Conservation (phyloP, 2,329 filamentous ascomycete species). For the Phyllosticta citriasiana region DNA sequence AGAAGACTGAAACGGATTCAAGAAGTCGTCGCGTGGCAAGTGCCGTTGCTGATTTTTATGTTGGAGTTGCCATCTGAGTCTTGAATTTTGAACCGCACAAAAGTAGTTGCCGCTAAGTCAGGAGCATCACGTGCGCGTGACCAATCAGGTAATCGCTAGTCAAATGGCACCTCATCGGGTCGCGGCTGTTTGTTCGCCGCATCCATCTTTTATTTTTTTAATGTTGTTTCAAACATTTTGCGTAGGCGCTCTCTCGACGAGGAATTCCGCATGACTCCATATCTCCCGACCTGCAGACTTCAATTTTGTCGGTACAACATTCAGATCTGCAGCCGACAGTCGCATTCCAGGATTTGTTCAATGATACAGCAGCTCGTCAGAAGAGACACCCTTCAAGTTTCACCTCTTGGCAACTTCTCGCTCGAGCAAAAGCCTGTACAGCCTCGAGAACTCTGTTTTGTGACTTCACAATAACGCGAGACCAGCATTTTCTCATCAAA, state of each 20-base stretch:
- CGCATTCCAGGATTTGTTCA: not conserved
- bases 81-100: conserved; percentile 1
- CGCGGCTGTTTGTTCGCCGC: not conserved
- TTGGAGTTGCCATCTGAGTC: not conserved
- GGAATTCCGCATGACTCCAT: not conserved
- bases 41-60: not conserved
- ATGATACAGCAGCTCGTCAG: not conserved
- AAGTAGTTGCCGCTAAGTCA: not conserved
- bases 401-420: not conserved
- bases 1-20: not conserved
- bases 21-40: not conserved
- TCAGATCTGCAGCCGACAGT: not conserved
- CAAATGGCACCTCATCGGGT: too few species aligned
- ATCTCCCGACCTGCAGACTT: not conserved
- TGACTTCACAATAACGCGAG: not conserved
- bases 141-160: not conserved
- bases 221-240: not conserved
- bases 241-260: not conserved
- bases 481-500: not conserved
- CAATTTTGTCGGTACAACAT: not conserved
- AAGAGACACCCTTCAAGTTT: not conserved
- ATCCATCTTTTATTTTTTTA: not conserved
- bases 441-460: not conserved
- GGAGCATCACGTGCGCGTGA: not conserved
- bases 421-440: not conserved